Conservation (phyloP, 768 basidiomycete species). For the Psilocybe sp. region DNA sequence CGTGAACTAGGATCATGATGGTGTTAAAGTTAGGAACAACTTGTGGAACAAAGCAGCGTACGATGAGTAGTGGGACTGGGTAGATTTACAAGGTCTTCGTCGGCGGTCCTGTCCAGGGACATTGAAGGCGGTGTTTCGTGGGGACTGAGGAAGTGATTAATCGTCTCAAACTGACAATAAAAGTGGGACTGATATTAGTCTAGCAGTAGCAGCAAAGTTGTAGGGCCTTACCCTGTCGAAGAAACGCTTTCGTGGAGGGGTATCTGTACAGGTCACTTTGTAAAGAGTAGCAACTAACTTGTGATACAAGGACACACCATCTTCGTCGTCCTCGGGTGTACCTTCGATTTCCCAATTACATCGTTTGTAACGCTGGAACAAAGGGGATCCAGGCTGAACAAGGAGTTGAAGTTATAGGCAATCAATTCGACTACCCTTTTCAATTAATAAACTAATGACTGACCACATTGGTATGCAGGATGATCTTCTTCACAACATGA, state of each 20-base stretch:
- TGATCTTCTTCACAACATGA: slow-evolving; percentile 79
- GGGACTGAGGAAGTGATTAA: slow-evolving; percentile 74
- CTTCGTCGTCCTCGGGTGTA: slow-evolving; percentile 78
- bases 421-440: background rate
- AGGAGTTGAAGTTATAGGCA: background rate
- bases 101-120: slow-evolving; percentile 76
- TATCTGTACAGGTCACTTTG: slow-evolving; percentile 41
- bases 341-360: slow-evolving; percentile 90
- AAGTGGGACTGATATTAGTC: background rate
- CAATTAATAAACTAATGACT: slow-evolving; percentile 17
- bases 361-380: slow-evolving; percentile 89
- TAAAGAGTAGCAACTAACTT: background rate
- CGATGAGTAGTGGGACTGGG: slow-evolving; percentile 64
- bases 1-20: slow-evolving; percentile 49
- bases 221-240: slow-evolving; percentile 54
- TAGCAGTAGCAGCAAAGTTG: background rate
- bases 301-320: slow-evolving; percentile 42
- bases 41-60: slow-evolving; percentile 35
- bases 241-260: slow-evolving; percentile 72
- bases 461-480: slow-evolving; percentile 87
- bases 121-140: slow-evolving; percentile 76
- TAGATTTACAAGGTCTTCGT: slow-evolving; percentile 66
- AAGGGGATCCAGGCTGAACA: slow-evolving; percentile 77
- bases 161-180: slow-evolving; percentile 62
- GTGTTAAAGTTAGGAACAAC: slow-evolving; percentile 2